phyloP scores from a whole-genome alignment of 2,329 filamentous ascomycete species.

The Ceratocystis ficicola region DNA sequence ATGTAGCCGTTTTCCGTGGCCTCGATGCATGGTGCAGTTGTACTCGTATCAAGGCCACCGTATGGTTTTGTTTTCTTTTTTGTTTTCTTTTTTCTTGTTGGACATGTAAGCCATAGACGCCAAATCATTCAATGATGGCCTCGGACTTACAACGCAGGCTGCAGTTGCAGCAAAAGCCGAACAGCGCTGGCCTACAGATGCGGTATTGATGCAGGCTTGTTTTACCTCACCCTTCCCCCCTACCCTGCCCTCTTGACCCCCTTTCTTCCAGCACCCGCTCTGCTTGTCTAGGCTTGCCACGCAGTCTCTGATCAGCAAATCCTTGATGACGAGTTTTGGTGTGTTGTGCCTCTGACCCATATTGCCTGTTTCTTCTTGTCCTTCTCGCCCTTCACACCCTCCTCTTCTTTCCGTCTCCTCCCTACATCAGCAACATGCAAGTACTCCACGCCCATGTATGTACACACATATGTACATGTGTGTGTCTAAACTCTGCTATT shows the following conservation, averaged over 20 bases:
- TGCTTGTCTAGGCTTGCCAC: neutral
- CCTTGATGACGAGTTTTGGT: neutral
- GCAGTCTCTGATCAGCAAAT: slow-evolving; percentile 1
- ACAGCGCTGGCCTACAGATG: neutral
- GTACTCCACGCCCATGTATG: slow-evolving; percentile 1
- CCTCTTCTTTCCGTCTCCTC: neutral
- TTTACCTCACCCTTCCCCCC: neutral
- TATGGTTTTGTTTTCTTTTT: too few species aligned
- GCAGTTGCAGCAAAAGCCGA: neutral
- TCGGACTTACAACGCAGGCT: neutral
- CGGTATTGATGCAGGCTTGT: neutral
- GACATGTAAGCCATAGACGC: neutral
- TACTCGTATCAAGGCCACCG: neutral
- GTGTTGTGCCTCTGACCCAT: neutral
- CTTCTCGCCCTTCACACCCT: neutral
- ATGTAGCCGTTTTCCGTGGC: neutral
- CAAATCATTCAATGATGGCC: neutral
- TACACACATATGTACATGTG: neutral
- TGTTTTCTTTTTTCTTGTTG: neutral
- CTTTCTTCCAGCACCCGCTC: neutral
- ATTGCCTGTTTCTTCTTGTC: neutral
- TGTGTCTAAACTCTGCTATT: neutral
- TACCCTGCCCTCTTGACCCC: neutral
- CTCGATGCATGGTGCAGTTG: neutral
- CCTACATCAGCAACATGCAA: neutral